Evolutionary conservation across 805 yeast species (phyloP), one percentile per base, ranked within the genome.

Genomic region (Yamadazyma insecticola): DNA sequence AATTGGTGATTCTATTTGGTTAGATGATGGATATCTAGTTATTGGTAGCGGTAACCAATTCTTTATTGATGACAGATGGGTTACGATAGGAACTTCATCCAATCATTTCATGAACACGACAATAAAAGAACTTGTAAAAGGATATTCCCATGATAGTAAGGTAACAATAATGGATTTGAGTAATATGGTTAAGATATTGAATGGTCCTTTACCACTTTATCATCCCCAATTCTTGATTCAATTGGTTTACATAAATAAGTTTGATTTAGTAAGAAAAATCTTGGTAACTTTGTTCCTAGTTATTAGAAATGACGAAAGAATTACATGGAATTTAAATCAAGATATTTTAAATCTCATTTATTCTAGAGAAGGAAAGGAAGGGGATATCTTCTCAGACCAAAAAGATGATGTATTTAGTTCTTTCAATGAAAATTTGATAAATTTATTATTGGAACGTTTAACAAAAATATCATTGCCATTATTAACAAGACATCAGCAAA

Each of bases 141-240:
- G 68, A 1, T 58, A 52, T 29, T 37, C 49, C 16, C 26, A 28
- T 14, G 28, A 30, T 2, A 17, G 35, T 4, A 22, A 31, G 1
- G 34, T 26, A 6, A 33, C 36, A 15, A 34, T 49, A 3, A 57
- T 50, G 37, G 74, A 70, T 39, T 71, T 89, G 2, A 70, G 84
- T 37, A 82, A 81, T 43, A 64, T 89, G 35, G 83, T 81, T 29
- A 63, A 85, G 11, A 79, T 88, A 4, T 58, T 89, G 33, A 89
- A 89, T 57, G 97, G 97, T 19, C 92, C 94, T 0, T 54, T 90
- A 11, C 96, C 97, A 0, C 59, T 87, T 1, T 89, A 85, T 45
- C 97, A 90, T 48, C 97, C 97, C 0, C 96, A 88, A 53, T 71
- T 86, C 32, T 55, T 89, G 28, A 78, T 87, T 26, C 96, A 89